A percentile compares a stretch with the other conserved stretches of the same genome.
Evolutionary conservation across 305 asterid species (phyloP).

Genomic region (Fraxinus sp.): DNA sequence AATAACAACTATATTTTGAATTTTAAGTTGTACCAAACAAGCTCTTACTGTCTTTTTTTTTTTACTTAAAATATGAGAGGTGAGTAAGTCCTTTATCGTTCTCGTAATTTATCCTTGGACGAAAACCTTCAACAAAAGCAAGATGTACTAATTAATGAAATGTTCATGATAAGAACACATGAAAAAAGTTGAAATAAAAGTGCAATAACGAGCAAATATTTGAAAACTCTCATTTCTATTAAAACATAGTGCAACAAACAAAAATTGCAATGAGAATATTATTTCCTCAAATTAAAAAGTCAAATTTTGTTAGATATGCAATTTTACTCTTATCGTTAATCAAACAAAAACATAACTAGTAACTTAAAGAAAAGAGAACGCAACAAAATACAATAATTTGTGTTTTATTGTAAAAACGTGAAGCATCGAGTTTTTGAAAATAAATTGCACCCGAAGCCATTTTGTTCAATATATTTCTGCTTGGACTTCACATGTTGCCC

Average conservation of each 20-base stretch:
- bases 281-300: neutral
- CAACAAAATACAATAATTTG: neutral
- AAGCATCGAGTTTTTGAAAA: neutral
- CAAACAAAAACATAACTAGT: neutral
- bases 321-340: neutral
- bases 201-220: neutral
- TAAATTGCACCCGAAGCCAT: neutral
- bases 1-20: too few species aligned
- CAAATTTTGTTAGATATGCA: neutral
- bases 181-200: neutral
- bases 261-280: neutral
- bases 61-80: too few species aligned
- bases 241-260: neutral
- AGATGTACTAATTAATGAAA: neutral
- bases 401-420: neutral
- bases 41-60: too few species aligned
- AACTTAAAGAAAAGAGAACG: neutral
- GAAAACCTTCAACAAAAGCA: neutral
- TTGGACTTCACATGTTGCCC: neutral
- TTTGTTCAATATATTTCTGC: neutral
- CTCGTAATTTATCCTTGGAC: neutral
- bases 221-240: neutral
- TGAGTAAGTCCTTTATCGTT: neutral
- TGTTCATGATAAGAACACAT: neutral
- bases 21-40: too few species aligned